Conservation (phyloP, 805 yeast genomes). For the Osmozyma mogii region DNA sequence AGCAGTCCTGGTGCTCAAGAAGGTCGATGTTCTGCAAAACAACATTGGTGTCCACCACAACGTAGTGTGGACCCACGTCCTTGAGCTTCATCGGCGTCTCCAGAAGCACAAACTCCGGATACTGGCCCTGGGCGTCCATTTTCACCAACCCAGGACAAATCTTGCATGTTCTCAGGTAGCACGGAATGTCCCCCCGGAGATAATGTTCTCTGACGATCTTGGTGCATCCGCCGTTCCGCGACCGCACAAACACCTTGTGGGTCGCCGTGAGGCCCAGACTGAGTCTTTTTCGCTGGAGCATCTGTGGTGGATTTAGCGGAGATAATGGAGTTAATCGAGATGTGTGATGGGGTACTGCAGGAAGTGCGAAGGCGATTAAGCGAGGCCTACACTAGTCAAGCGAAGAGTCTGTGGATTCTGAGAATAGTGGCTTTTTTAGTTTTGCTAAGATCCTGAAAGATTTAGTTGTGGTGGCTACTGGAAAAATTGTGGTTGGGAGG, state of each 20-base stretch:
- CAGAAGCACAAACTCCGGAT: slow-evolving; percentile 61
- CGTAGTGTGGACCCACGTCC: slow-evolving; percentile 63
- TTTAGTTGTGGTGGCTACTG: no score
- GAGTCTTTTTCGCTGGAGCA: slow-evolving; percentile 26
- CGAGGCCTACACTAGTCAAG: no score
- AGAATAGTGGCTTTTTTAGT: no score
- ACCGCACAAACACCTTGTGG: slow-evolving; percentile 85
- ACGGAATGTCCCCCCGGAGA: slow-evolving; percentile 85
- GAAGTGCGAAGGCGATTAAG: no score
- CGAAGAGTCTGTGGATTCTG: no score
- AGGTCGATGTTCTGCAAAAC: slow-evolving; percentile 84
- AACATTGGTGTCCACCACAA: slow-evolving; percentile 82
- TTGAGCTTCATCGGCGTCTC: slow-evolving; percentile 46
- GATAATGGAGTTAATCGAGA: no score
- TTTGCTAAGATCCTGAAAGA: no score
- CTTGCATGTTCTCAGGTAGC: slow-evolving; percentile 66
- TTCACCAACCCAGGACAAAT: slow-evolving; percentile 48
- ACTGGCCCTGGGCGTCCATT: slow-evolving; percentile 59
- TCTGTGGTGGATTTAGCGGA: no score
- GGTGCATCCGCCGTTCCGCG: slow-evolving; percentile 82
- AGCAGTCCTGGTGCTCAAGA: slow-evolving; percentile 66
- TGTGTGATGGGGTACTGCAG: no score
- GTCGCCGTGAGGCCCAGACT: slow-evolving; percentile 51
- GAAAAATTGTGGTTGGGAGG: no score
- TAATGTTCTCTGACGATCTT: slow-evolving; percentile 94